Base-by-base conservation (phyloP, 2,329 filamentous ascomycete genomes). In the Hymenoscyphus fraxineus region DNA sequence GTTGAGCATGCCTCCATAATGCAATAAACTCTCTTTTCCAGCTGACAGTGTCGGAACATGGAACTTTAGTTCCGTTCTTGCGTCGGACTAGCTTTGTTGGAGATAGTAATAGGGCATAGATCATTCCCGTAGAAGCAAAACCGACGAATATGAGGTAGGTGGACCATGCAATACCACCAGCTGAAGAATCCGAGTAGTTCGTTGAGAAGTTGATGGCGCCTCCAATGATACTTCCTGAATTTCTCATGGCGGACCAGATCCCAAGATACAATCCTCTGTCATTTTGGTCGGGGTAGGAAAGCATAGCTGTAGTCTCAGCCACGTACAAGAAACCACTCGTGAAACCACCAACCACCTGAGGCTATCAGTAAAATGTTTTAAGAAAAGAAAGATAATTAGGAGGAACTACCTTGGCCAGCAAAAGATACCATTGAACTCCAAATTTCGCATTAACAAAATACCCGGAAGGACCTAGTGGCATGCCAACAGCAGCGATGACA, bases 381-480 rank as follows among this genome's bases (percentile, higher is more conserved):
- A 9, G 16, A 6, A 47, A 19, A n/a, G 3, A 10, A 47, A 27
- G 27, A 47, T 9, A 3, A 19, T 5, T 35, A 10, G n/a, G 55
- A 38, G 6, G 10, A 19, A 6, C 7, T 57, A 63, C 66, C 60
- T 61, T 75, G 6, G 74, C 88, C 6, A 91, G 75, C 0, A 90
- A 79, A 0, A 86, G 81, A 16, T 91, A 81, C 89, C 89, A 91
- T 66, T 87, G 82, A 0, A 78, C 83, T 1, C 86, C 86, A 70
- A 82, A 91, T 0, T 88, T 81, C 71, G 90, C 91, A 75, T 91
- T 90, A 1, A 83, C 84, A 74, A 91, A 91, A 0, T 91, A 77
- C 0, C 86, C 88, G 0, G 88, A 77, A 1, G 76, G 76, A 0
- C 69, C 68, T 51, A 78, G 66, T 0, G 77, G 77, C 60, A 78